phyloP scores from a whole-genome alignment of 1,139 yeast species.

The Zhuliangozyma blackwelliae region DNA sequence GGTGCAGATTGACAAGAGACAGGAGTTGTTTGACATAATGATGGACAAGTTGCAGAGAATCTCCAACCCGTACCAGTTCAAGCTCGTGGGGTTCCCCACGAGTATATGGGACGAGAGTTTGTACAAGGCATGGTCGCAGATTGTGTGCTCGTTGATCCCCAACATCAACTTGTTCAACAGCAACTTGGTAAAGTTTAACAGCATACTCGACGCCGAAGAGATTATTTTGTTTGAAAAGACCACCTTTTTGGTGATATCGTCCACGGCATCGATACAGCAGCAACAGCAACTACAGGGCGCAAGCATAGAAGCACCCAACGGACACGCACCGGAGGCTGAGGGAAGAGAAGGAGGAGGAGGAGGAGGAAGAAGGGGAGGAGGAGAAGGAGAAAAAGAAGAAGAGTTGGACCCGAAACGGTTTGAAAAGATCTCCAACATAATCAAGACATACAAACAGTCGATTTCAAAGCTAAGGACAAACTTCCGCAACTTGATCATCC shows the following conservation, averaged over 20 bases:
- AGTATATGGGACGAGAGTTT: conserved; percentile 97
- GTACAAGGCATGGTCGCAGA: conserved; percentile 95
- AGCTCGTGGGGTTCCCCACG: conserved; percentile 86
- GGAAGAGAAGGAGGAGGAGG: conserved; percentile 10
- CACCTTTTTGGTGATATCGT: conserved; percentile 84
- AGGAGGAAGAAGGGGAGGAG: conserved; percentile 3
- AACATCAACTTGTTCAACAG: conserved; percentile 80
- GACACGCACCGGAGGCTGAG: background rate
- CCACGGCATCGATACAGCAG: conserved; percentile 47
- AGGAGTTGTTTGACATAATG: conserved; percentile 77
- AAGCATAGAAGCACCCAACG: conserved; percentile 2
- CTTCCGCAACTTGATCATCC: conserved; percentile 70
- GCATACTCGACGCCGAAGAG: conserved; percentile 80
- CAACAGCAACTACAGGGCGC: conserved; percentile 13
- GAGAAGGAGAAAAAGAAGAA: conserved; percentile 7
- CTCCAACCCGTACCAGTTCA: conserved; percentile 73
- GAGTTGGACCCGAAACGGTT: conserved; percentile 82
- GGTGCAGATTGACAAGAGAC: conserved; percentile 82
- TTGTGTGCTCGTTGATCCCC: conserved; percentile 91
- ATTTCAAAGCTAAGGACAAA: conserved; percentile 84
- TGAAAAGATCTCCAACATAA: conserved; percentile 89
- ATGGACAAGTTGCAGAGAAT: conserved; percentile 77
- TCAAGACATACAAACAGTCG: conserved; percentile 91
- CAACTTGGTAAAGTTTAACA: conserved; percentile 70
- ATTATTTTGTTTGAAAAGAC: conserved; percentile 90